Base-by-base conservation (phyloP, 495 filamentous ascomycete species). In the Collariella sp. region DNA sequence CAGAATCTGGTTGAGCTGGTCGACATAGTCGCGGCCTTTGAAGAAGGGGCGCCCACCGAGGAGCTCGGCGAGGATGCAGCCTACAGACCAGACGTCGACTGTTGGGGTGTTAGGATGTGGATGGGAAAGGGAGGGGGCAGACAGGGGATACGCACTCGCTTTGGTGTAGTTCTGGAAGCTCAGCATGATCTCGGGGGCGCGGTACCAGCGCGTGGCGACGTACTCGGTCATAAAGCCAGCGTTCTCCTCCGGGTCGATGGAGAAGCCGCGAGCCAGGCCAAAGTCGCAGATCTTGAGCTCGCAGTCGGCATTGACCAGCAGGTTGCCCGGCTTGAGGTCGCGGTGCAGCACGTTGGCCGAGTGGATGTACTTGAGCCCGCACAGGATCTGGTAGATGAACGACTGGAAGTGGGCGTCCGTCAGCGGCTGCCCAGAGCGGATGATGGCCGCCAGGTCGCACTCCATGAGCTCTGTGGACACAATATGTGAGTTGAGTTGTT, bases 151-250 rank as follows among this genome's bases (percentile, higher is more conserved):
- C 89, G 44, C 79, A 95, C 89, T 97, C 53, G 93, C 93, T 86
- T 98, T 97, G 60, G 94, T 98, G 69, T 98, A 98, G 72, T 91
- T 96, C 73, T 96, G 91, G 83, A 98, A 97, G 71, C 90, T 97
- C 67, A 98, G 77, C 93, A 97, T 98, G 65, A 98, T 98, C 69
- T 98, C 93, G 3, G 93, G 93, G 31, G 93, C 93, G 71, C 93
- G 88, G 69, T 97, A 98, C 93, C 93, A 98, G 70, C 93, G 81
- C 43, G 93, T 97, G 44, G 93, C 93, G 39, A 98, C 94, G 62
- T 98, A 98, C 78, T 98, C 93, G 5, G 93, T 98, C 93, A 97
- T 97, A 70, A 96, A 98, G 34, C 93, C 93, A 11, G 91, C 91
- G 67, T 98, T 98, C 75, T 98, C 94, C 72, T 97, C 90, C 0